Base-by-base conservation (phyloP, 2,329 filamentous ascomycete species). In the Pseudogymnoascus sp. region DNA sequence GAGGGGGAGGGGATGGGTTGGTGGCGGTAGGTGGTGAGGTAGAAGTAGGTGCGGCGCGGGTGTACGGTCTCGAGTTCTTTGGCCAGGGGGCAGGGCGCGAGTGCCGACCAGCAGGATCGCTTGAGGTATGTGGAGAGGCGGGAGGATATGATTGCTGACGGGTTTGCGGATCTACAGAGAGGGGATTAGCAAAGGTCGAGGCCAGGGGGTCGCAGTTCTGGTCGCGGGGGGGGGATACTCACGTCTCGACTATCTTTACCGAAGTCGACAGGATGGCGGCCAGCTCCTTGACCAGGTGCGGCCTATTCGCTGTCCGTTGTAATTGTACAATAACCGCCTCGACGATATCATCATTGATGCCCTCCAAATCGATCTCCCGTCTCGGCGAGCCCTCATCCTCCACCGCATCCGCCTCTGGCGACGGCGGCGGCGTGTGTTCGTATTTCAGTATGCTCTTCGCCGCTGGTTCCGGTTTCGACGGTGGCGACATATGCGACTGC, bases 11-110 rank as follows among this genome's bases (percentile, higher is more conserved):
- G 91, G 18, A 97, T 85, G 38, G 91, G 85, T 73, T 93, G 91
- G 72, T 89, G 90, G 56, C 90, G 86, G 71, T 83, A 88, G n/a
- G 90, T 96, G 40, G 91, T 96, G 65, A 99, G 84, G 77, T 92
- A 97, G 78, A 95, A 97, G 80, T 96, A 97, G 56, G 95, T 92
- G 75, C 94, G 91, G 73, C 93, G 89, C 18, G 94, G 94, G 74
- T 97, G 93, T 44, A 93, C 89, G 42, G 90, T 87, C 74, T 97
- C 91, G 62, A 97, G 84, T 76, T 96, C 91, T 78, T 97, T 97
- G 61, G 90, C 91, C 63, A 97, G 78, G 3, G 94, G 93, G 76
- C 94, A 97, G 62, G 89, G 91, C 60, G 88, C 82, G 61, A 87
- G 78, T 6, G 88, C 85, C 28, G 85, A 90, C 92, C 89, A 91